These are phyloP conservation scores for Xylaria grammica DNA, from an alignment of 495 filamentous ascomycete genomes.

Conservation along the genomic window DNA sequence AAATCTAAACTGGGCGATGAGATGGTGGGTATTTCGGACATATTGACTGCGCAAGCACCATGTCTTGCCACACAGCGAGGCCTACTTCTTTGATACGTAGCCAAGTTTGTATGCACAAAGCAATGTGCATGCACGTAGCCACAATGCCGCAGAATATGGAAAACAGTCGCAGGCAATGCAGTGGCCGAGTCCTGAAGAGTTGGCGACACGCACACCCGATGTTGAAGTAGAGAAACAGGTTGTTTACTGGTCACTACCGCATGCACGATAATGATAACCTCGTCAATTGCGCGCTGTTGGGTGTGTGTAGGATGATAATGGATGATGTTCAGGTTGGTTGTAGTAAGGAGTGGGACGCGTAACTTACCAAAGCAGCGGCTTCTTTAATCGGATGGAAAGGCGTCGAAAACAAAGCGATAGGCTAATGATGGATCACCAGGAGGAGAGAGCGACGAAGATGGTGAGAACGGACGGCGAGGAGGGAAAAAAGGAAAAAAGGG, in stretches of 20 bases:
- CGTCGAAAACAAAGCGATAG: conserved; percentile 26
- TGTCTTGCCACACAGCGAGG: background rate
- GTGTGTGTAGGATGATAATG: background rate
- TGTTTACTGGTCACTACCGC: background rate
- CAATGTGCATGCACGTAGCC: conserved; percentile 5
- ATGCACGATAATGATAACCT: background rate
- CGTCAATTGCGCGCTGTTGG: conserved; percentile 7
- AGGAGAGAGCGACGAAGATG: conserved; percentile 31
- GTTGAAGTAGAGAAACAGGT: conserved; percentile 11
- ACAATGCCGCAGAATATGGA: conserved; percentile 8
- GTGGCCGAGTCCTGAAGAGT: background rate
- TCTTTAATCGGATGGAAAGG: conserved; percentile 26
- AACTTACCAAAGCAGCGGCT: conserved; percentile 34
- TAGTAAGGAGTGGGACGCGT: conserved; percentile 17
- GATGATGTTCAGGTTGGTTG: background rate
- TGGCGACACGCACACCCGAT: background rate
- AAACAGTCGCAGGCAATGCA: conserved; percentile 3
- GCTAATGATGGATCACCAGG: conserved; percentile 36
- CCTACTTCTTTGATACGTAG: background rate
- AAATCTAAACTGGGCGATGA: background rate
- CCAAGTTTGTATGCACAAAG: conserved; percentile 6
- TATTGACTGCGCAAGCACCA: background rate
- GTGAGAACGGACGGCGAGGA: conserved; percentile 34
- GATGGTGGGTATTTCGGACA: background rate
- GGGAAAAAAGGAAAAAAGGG: conserved; percentile 36